Base-by-base conservation (phyloP, 2,329 filamentous ascomycete genomes). In the Helminthosporium solani region DNA sequence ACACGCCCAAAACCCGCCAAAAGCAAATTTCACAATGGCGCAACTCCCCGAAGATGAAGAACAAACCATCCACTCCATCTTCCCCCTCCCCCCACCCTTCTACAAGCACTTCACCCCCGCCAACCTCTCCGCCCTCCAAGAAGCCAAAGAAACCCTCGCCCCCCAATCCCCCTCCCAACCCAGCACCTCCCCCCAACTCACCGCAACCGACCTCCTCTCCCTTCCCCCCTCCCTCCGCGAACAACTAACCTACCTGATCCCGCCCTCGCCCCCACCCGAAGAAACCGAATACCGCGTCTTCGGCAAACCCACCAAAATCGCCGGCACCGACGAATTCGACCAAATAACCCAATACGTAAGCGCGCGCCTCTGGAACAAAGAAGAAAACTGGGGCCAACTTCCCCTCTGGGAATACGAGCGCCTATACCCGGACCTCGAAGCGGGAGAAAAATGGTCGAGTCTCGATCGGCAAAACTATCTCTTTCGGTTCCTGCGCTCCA, bases 81-180 rank as follows among this genome's bases (percentile, higher is more conserved):
- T 90, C 67, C 92, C 94, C 19, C 83, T 87, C 42, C 94, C 94
- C 20, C 94, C 94, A 20, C 85, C 86, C 1, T 95, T 96, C 73
- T 97, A 88, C 84, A 85, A 86, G 57, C 80, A 88, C 67, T 97
- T 97, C 72, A 96, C 89, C 0, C 70, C 83, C 2, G 82, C 86
- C 21, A 95, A 92, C 63, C 62, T 88, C 42, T 72, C 81, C 12
- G 82, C 82, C 38, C 71, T 87, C 19, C 71, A 77, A 45, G 63
- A 77, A 31, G 64, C 79, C 42, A 70, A 69, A 19, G 66, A 73
- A 15, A 51, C 46, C 25, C 14, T 31, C 38, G 15, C 40, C n/a
- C 3, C 20, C n/a, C 2, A 25, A n/a, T 11, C 37, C 37, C 18
- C 23, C n/a, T 3, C 16, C 36, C 21, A 9, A 14, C 3, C 16